Evolutionary conservation across 768 basidiomycete genomes (phyloP), one percentile per base, ranked within the genome.

Genomic region (Suillus ampliporus): DNA sequence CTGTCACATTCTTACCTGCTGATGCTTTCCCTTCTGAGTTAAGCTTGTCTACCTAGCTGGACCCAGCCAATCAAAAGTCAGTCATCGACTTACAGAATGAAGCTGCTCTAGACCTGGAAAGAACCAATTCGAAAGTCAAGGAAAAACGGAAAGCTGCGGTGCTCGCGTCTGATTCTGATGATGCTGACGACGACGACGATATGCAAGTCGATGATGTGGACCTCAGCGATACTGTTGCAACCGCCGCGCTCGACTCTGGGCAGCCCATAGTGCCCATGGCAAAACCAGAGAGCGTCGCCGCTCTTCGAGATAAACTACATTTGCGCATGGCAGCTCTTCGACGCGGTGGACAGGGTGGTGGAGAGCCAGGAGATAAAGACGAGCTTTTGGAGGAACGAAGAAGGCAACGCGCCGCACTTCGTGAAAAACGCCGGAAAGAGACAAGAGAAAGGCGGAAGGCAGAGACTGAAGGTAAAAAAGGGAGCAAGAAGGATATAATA

Each of bases 21-120:
- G 3, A 31, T 28, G 43, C n/a, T 53, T 50, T 9, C 51, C n/a
- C 54, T 35, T 26, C 17, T n/a, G 37, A 40, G 21, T 58, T 17
- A 35, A 21, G 31, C 38, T 44, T n/a, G 19, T 34, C 6, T 54
- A 23, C 47, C 43, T 66, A 99, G 95, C 91, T 97, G 68, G 95
- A 99, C 75, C 97, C 97, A 1, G 89, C 88, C 7, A 95, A 97
- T 77, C 84, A 95, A 71, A 93, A 92, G 70, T 86, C 86, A 13
- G 76, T 88, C 50, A 9, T 93, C 31, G 93, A 97, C 62, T 80
- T 94, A 37, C 88, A 92, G 71, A 83, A 84, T 61, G 89, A 89
- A 69, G 78, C 78, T 6, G 73, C 71, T 4, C 52, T 64, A 64
- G 60, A 70, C 65, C 48, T 67, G n/a, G 65, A 78, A 77, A 61